Percentiles rank a stretch among this genome's conserved stretches.
These are phyloP conservation scores for Rhizopogon roseolus DNA, from an alignment of 768 basidiomycete species.

Conservation along the genomic window DNA sequence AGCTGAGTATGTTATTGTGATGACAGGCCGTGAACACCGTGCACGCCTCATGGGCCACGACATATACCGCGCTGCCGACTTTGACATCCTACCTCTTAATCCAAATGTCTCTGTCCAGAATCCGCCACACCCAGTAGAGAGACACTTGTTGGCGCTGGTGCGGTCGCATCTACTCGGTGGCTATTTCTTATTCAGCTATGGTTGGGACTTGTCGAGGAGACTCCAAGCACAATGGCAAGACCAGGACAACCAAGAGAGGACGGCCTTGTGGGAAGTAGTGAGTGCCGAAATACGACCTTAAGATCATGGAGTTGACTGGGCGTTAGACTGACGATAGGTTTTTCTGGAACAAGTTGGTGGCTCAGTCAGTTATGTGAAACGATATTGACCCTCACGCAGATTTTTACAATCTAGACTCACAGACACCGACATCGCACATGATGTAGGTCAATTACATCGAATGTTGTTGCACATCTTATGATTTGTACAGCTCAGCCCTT, in stretches of 20 bases:
- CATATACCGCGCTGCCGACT: slow-evolving; percentile 86
- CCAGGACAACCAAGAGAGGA: slow-evolving; percentile 45
- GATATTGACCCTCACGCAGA: slow-evolving; percentile 19
- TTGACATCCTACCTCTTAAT: slow-evolving; percentile 85
- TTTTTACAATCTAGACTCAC: slow-evolving; percentile 61
- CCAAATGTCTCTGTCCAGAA: slow-evolving; percentile 60
- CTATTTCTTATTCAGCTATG: slow-evolving; percentile 87
- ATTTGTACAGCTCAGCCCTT: slow-evolving; percentile 65
- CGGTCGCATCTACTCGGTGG: slow-evolving; percentile 78
- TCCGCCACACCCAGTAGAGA: slow-evolving; percentile 82
- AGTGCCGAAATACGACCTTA: slow-evolving; percentile 18
- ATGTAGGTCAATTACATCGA: slow-evolving; percentile 45
- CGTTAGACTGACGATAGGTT: slow-evolving; percentile 88
- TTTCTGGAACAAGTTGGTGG: slow-evolving; percentile 88
- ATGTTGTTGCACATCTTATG: slow-evolving; percentile 7
- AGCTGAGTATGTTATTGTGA: slow-evolving; percentile 93
- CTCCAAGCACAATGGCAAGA: slow-evolving; percentile 77
- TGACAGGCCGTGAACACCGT: slow-evolving; percentile 77
- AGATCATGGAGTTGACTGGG: slow-evolving; percentile 7
- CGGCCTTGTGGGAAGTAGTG: slow-evolving; percentile 76
- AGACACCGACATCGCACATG: slow-evolving; percentile 48
- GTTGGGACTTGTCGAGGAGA: slow-evolving; percentile 83
- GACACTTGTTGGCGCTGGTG: slow-evolving; percentile 81
- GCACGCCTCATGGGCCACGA: slow-evolving; percentile 81
- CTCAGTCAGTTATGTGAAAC: neutral